Evolutionary conservation across 129 eudicot genomes (phyloP).

Genomic region (Gnaphalium uliginosum): DNA sequence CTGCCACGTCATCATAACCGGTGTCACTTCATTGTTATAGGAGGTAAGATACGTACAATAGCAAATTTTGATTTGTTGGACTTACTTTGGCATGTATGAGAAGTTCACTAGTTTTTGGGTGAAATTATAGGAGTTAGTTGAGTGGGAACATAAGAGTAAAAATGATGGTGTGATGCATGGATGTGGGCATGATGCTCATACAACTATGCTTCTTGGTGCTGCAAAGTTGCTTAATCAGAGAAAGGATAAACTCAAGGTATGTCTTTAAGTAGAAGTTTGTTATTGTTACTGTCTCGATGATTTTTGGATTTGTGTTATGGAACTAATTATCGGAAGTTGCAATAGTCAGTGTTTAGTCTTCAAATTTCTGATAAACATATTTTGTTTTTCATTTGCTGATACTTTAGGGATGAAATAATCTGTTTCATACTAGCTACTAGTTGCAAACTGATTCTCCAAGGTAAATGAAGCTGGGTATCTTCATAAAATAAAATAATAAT

Average conservation of each 20-base stretch:
- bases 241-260: conserved; percentile 65
- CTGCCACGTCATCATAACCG: no score
- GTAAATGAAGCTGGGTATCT: no score
- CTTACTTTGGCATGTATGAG: conserved; percentile 1
- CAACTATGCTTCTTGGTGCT: conserved; percentile 93
- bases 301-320: not conserved
- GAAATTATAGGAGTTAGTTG: conserved; percentile 64
- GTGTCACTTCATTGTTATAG: no score
- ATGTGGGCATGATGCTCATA: conserved; percentile 96
- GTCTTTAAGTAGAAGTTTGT: conserved; percentile 7
- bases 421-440: no score
- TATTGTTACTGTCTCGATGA: not conserved
- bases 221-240: conserved; percentile 82
- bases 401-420: no score
- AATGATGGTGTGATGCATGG: conserved; percentile 82
- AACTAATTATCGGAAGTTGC: not conserved
- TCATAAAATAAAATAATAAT: no score
- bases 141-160: conserved; percentile 95
- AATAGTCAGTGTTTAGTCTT: not conserved
- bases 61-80: not conserved
- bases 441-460: no score
- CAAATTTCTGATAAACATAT: no score
- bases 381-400: no score
- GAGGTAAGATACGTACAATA: no score
- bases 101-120: not conserved